Conservation (phyloP, 163 green algal species). For the Scenedesmus sp. region DNA sequence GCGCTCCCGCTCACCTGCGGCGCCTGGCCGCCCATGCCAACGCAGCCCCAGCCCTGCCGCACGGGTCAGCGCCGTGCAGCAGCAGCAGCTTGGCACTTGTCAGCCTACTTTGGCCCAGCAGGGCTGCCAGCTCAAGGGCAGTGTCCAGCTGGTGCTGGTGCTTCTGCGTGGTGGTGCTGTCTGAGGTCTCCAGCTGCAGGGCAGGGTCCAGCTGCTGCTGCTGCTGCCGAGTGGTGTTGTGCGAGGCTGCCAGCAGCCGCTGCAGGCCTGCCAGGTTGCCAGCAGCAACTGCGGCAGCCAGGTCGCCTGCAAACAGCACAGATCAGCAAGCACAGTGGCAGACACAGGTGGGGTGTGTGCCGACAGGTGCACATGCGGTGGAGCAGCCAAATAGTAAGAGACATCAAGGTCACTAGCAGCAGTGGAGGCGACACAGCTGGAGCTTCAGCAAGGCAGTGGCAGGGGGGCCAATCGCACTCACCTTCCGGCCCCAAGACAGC, state of each 20-base stretch:
- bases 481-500: neutral
- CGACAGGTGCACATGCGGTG: too few relatives aligned
- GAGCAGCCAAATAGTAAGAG: too few relatives aligned
- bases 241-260: neutral
- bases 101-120: neutral
- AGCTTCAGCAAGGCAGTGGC: too few relatives aligned
- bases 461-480: neutral
- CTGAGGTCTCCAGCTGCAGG: too few relatives aligned
- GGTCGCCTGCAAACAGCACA: neutral
- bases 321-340: too few relatives aligned
- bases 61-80: constrained; percentile 12
- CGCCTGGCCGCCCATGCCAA: neutral
- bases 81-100: neutral
- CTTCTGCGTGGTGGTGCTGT: neutral
- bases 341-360: too few relatives aligned
- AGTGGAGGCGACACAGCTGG: too few relatives aligned
- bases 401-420: too few relatives aligned
- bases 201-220: neutral
- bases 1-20: neutral
- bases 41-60: neutral
- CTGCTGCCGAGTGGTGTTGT: neutral
- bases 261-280: neutral
- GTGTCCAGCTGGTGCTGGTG: neutral
- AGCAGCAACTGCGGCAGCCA: neutral
- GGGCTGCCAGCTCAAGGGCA: neutral